Evolutionary conservation across 1,139 yeast species (phyloP), one percentile per base, ranked within the genome.

Genomic region (Zygosaccharomyces pseudobailii): DNA sequence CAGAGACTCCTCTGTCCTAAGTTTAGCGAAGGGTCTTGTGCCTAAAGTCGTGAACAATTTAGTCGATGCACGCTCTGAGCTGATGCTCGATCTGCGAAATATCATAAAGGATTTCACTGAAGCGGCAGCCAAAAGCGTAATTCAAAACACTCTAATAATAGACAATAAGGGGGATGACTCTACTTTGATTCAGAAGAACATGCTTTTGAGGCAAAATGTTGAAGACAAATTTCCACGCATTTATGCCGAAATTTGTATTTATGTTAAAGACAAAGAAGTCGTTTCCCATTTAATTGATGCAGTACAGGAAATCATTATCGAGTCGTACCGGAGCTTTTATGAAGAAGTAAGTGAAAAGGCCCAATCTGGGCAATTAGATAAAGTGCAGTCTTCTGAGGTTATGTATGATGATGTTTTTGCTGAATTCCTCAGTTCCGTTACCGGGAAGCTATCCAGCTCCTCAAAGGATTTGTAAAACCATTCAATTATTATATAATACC

Each of bases 1-100:
- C 62, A 66, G 43, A 65, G 66, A 45, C 40, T 45, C 52, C 3
- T 55, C 72, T 81, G 42, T 68, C 82, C 45, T 81, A 78, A 52
- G 65, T 25, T 42, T 84, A 43, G 85, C 87, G 4, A 73, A 78
- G 51, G 87, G 82, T 33, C 75, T 88, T 1, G 87, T 84, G 2
- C 97, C 97, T 0, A 81, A 79, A 53, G 87, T 88, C n/a, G 84
- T 87, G 9, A 84, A 82, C 58, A 84, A 87, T 63, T 85, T 84
- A 87, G 78, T 84, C 42, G 97, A 90, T 66, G 95, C 96, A 21
- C 80, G 87, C 55, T 74, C 69, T 20, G 97, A 89, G 63, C 72
- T 89, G 33, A 87, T 85, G 55, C 72, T 80, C 19, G 90, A 85
- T 55, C 72, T 90, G 53, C 76, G 90, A 54, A 80, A 79, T 53